These are phyloP conservation scores for Magnaporthiopsis incrustans DNA, from an alignment of 2,329 filamentous ascomycete genomes.

Conservation along the genomic window DNA sequence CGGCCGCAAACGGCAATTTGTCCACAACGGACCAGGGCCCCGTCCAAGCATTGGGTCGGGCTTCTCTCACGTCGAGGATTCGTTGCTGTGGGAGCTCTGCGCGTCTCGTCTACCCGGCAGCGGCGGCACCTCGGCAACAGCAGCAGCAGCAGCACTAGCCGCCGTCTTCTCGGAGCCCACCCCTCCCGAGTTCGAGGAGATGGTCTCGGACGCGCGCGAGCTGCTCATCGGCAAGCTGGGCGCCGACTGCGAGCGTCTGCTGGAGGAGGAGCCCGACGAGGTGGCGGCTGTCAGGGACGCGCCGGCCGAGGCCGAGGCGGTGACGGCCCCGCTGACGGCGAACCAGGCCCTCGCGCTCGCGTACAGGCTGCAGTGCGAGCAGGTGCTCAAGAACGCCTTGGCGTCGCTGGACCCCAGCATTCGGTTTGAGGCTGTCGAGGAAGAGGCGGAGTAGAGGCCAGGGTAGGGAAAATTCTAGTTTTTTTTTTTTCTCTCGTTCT, in stretches of 20 bases:
- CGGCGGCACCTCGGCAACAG: slow-evolving; percentile 7
- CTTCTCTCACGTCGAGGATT: slow-evolving; percentile 44
- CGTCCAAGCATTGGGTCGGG: slow-evolving; percentile 16
- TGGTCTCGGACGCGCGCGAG: slow-evolving; percentile 27
- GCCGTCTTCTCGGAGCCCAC: slow-evolving; percentile 15
- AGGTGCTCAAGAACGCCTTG: slow-evolving; percentile 34
- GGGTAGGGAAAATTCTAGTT: background rate
- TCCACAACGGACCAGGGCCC: slow-evolving; percentile 14
- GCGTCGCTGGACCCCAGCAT: slow-evolving; percentile 9
- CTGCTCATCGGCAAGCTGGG: slow-evolving; percentile 29
- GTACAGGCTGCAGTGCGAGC: slow-evolving; percentile 41
- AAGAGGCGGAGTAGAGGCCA: background rate
- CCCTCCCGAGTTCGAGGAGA: slow-evolving; percentile 32
- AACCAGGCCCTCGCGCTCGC: slow-evolving; percentile 40
- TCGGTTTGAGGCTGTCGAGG: background rate
- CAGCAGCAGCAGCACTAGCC: slow-evolving; percentile 10
- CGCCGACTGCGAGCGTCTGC: slow-evolving; percentile 32
- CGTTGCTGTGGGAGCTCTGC: slow-evolving; percentile 43
- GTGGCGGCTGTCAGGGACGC: background rate
- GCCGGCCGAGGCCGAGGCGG: slow-evolving; percentile 24
- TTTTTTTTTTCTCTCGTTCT: no score
- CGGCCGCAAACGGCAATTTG: slow-evolving; percentile 30
- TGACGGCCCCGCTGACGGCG: slow-evolving; percentile 19
- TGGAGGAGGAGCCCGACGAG: slow-evolving; percentile 32
- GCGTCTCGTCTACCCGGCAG: slow-evolving; percentile 23